Percentiles rank a stretch among this genome's conserved stretches.
Conservation (phyloP, 169 alveolate genomes). For the Plasmodium coatneyi region DNA sequence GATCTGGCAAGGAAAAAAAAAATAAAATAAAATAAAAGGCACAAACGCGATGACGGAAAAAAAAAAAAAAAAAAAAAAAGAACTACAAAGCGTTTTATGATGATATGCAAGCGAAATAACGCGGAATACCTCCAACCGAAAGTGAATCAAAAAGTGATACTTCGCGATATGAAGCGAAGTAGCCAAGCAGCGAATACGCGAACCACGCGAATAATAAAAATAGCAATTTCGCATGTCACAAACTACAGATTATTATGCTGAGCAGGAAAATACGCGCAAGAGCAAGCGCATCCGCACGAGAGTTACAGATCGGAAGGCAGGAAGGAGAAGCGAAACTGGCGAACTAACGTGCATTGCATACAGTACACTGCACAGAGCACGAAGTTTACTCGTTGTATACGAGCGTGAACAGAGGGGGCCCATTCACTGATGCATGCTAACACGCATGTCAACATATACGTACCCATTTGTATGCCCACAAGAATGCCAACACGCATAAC, state of each 20-base stretch:
- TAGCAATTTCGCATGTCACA: background rate
- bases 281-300: background rate
- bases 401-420: background rate
- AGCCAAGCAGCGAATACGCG: background rate
- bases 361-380: background rate
- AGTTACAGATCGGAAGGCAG: background rate
- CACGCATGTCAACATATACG: background rate
- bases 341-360: background rate
- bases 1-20: conserved; percentile 18
- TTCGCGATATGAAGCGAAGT: background rate
- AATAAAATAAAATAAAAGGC: background rate
- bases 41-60: background rate
- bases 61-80: background rate
- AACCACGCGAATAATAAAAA: background rate
- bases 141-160: background rate
- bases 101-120: background rate
- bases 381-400: background rate
- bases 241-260: background rate
- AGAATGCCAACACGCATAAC: background rate
- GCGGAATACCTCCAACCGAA: background rate
- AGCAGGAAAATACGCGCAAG: background rate
- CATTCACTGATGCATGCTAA: background rate
- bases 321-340: background rate
- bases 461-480: background rate
- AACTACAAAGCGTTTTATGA: background rate